Evolutionary conservation across 2,329 filamentous ascomycete genomes (phyloP).

Genomic region (Bipolaris zeicola): DNA sequence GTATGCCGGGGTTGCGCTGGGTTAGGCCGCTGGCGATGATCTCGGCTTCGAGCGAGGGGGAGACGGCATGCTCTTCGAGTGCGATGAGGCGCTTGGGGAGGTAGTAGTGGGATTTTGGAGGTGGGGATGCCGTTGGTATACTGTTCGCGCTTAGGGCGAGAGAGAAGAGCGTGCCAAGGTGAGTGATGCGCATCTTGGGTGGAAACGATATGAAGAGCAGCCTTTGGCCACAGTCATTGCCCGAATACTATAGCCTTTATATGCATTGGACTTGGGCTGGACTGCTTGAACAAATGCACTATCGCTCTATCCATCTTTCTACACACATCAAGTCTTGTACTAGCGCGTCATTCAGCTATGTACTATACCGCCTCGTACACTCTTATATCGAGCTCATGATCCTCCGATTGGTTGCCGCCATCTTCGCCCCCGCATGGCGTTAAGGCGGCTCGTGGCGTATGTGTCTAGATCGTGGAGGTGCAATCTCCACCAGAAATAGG

Average conservation of each 20-base stretch:
- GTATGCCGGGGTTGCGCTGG: background rate
- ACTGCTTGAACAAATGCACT: too few species aligned
- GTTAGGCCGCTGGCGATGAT: slow-evolving; percentile 4
- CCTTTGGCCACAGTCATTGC: too few species aligned
- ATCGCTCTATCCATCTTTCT: background rate
- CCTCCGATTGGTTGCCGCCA: background rate
- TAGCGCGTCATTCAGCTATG: background rate
- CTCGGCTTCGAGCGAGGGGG: slow-evolving; percentile 15
- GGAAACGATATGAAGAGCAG: too few species aligned
- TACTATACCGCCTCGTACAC: background rate
- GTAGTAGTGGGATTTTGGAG: background rate
- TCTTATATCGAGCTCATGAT: background rate
- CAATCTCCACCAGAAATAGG: too few species aligned
- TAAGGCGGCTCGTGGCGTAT: background rate
- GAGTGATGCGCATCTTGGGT: background rate
- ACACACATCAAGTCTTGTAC: background rate
- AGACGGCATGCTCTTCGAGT: slow-evolving; percentile 15
- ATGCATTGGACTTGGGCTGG: background rate
- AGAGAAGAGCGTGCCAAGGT: background rate
- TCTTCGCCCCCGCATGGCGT: background rate
- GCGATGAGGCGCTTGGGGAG: slow-evolving; percentile 16
- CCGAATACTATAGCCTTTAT: background rate
- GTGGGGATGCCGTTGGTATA: background rate
- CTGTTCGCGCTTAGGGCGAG: background rate
- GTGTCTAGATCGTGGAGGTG: background rate